phyloP scores from a whole-genome alignment of 2,329 filamentous ascomycete genomes.

The Ophiostoma montium region DNA sequence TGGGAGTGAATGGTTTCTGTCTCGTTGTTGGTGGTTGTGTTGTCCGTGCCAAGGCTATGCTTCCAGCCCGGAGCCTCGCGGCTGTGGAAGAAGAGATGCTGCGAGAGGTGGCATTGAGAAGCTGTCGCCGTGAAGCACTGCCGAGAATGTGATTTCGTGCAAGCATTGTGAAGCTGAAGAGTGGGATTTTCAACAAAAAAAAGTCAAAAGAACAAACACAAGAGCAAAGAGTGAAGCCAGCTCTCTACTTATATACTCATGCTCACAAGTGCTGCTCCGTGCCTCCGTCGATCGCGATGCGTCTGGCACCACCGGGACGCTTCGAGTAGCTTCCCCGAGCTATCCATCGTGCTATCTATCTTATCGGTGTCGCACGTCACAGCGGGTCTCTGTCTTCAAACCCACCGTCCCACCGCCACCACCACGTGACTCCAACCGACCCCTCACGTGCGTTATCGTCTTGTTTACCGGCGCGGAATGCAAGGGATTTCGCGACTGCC shows the following conservation, averaged over 20 bases:
- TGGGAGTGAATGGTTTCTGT: too few species aligned
- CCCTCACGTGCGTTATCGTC: background rate
- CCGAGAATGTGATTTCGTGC: background rate
- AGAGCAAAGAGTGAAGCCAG: background rate
- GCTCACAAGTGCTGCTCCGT: too few species aligned
- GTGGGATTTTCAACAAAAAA: background rate
- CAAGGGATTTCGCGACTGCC: too few species aligned
- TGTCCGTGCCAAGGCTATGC: background rate
- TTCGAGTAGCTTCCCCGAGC: slow-evolving; percentile 1
- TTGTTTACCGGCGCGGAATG: too few species aligned
- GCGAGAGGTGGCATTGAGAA: background rate
- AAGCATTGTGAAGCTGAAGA: background rate
- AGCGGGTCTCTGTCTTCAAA: background rate
- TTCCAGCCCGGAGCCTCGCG: background rate
- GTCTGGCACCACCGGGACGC: background rate
- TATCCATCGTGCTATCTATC: background rate
- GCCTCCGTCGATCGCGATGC: background rate
- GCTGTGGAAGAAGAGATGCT: background rate
- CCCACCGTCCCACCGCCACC: too few species aligned
- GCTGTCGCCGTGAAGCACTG: background rate
- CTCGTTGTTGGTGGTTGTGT: background rate
- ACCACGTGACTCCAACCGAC: background rate
- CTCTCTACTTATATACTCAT: background rate
- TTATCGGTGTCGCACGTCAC: background rate
- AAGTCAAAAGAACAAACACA: background rate